Evolutionary conservation across 1,139 yeast genomes (phyloP).

Genomic region (Sugiyamaella castrensis): DNA sequence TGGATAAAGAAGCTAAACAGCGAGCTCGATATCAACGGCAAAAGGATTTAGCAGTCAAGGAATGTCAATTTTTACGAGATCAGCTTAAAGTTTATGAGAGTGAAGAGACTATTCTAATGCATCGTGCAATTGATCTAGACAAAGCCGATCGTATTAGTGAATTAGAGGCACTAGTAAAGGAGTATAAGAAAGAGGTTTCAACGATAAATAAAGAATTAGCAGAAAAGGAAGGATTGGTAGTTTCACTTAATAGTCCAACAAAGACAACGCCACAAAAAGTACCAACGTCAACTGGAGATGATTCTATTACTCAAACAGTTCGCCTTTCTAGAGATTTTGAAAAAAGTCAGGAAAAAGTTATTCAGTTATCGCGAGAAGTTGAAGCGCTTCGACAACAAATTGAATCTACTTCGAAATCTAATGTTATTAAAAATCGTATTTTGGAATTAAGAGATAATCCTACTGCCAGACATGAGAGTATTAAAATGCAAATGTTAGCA

Average conservation of each 20-base stretch:
- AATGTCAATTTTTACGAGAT: conserved; percentile 56
- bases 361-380: conserved; percentile 27
- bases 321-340: conserved; percentile 36
- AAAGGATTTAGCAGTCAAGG: conserved; percentile 54
- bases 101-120: conserved; percentile 21
- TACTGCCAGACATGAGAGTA: conserved; percentile 57
- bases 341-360: conserved; percentile 23
- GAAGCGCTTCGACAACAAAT: conserved; percentile 32
- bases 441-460: conserved; percentile 70
- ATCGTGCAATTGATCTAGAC: conserved; percentile 21
- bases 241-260: conserved; percentile 28
- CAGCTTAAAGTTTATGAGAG: conserved; percentile 43
- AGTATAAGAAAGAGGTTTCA: conserved; percentile 54
- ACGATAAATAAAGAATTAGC: conserved; percentile 43
- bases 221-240: conserved; percentile 33
- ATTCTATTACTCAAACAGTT: conserved; percentile 30
- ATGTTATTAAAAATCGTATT: conserved; percentile 46
- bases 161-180: conserved; percentile 53
- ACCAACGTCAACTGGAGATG: conserved; percentile 19
- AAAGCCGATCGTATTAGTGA: conserved; percentile 39
- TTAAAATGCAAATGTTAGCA: conserved; percentile 55
- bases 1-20: conserved; percentile 37
- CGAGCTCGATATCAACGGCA: conserved; percentile 52
- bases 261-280: neutral
- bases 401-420: conserved; percentile 20